Conservation (phyloP, 345 rosid species). For the Cochlearia excelsa region DNA sequence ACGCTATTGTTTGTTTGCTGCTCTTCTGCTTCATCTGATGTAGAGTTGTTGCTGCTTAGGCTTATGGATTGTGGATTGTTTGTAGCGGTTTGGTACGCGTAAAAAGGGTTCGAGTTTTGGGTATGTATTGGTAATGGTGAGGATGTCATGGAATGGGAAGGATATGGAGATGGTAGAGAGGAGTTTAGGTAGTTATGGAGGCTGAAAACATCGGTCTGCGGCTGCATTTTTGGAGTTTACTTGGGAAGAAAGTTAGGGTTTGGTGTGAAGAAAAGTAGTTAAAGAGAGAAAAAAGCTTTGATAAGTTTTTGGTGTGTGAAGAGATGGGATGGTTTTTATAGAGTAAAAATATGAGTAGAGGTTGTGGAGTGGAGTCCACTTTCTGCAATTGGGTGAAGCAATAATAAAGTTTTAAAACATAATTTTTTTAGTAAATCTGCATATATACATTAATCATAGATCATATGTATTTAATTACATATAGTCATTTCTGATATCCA, state of each 20-base stretch:
- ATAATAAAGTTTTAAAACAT: slow-evolving; percentile 17
- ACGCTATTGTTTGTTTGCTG: slow-evolving; percentile 36
- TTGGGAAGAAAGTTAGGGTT: slow-evolving; percentile 21
- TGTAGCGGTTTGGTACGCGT: slow-evolving; percentile 26
- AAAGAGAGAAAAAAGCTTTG: neutral
- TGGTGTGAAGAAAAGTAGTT: slow-evolving; percentile 1
- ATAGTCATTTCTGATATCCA: slow-evolving; percentile 12
- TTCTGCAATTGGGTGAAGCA: slow-evolving; percentile 29
- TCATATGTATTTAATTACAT: neutral
- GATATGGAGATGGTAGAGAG: slow-evolving; percentile 42
- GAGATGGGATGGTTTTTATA: slow-evolving; percentile 26
- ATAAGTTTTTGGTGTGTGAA: slow-evolving; percentile 22
- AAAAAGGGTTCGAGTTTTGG: slow-evolving; percentile 36
- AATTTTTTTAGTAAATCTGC: slow-evolving; percentile 17
- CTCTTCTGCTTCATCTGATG: slow-evolving; percentile 80
- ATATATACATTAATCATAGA: slow-evolving; percentile 8
- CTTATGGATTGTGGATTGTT: slow-evolving; percentile 42
- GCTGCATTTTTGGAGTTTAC: slow-evolving; percentile 31
- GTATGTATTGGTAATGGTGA: slow-evolving; percentile 37
- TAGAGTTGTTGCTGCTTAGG: slow-evolving; percentile 68
- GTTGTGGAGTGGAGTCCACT: slow-evolving; percentile 24
- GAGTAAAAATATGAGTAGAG: slow-evolving; percentile 5
- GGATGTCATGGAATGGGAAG: slow-evolving; percentile 37
- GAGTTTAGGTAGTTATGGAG: slow-evolving; percentile 36
- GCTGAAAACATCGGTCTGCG: slow-evolving; percentile 42